Conservation (phyloP, 495 filamentous ascomycete genomes). For the Hypoxylon lienhwacheense region DNA sequence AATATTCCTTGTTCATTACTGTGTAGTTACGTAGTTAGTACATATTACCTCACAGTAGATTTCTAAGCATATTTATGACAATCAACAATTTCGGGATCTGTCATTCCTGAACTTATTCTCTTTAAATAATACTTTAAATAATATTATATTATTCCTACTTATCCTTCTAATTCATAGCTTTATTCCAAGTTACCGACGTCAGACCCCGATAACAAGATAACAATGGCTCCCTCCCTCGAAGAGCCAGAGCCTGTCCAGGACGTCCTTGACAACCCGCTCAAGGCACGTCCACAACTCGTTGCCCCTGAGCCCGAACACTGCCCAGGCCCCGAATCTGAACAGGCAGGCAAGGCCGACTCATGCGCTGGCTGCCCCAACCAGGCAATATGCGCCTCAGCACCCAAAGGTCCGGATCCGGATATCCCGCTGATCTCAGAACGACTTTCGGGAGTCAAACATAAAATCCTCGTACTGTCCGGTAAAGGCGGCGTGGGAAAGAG, state of each 20-base stretch:
- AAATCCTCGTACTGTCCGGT: constrained; percentile 86
- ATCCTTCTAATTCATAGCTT: background rate
- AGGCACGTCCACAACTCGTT: constrained; percentile 74
- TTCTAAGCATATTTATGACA: constrained; percentile 33
- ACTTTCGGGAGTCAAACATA: constrained; percentile 79
- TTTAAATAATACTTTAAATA: background rate
- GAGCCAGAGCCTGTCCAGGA: constrained; percentile 64
- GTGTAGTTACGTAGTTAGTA: too few species aligned
- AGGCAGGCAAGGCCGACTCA: constrained; percentile 82
- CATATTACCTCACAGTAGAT: too few species aligned
- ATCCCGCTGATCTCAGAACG: constrained; percentile 83
- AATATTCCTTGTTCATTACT: too few species aligned
- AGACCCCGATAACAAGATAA: too few species aligned
- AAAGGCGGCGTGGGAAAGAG: constrained; percentile 98
- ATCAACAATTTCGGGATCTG: background rate
- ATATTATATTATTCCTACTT: too few species aligned
- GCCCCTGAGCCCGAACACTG: constrained; percentile 97
- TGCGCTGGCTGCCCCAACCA: constrained; percentile 97
- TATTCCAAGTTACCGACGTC: too few species aligned
- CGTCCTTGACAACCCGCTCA: constrained; percentile 67
- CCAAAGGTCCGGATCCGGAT: constrained; percentile 95
- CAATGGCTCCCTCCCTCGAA: constrained; percentile 73
- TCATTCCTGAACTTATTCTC: background rate
- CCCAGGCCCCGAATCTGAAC: constrained; percentile 85
- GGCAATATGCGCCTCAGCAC: constrained; percentile 87